Evolutionary conservation across 2,329 filamentous ascomycete species (phyloP).

Genomic region (Macrophomina phaseolina): DNA sequence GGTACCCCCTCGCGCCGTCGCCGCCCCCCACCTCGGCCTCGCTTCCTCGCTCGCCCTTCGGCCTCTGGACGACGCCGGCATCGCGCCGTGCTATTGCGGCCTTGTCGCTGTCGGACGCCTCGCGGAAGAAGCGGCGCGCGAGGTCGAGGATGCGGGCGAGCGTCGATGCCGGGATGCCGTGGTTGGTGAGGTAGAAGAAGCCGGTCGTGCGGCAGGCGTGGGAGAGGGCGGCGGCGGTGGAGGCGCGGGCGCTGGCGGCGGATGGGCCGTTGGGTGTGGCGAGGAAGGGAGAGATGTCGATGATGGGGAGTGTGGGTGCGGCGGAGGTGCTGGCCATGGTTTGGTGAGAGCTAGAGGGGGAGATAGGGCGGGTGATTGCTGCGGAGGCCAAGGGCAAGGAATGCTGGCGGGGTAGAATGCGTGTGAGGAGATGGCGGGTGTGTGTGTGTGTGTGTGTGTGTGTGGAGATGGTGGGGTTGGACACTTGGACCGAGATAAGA

Average conservation of each 20-base stretch:
- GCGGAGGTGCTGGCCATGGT: not conserved
- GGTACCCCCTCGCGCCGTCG: conserved; percentile 47
- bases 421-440: not conserved
- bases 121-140: conserved; percentile 43
- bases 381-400: no score
- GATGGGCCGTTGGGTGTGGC: conserved; percentile 26
- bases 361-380: no score
- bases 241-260: conserved; percentile 29
- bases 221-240: conserved; percentile 41
- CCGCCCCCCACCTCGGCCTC: conserved; percentile 24
- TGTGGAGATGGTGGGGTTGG: not conserved
- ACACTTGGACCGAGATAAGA: conserved; percentile 7
- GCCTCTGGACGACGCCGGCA: conserved; percentile 35
- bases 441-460: not conserved
- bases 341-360: not conserved
- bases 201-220: conserved; percentile 47
- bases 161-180: conserved; percentile 43
- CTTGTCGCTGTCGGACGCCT: conserved; percentile 38
- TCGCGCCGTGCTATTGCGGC: conserved; percentile 41
- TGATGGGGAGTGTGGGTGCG: conserved; percentile 42
- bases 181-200: conserved; percentile 52
- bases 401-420: not conserved
- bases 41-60: not conserved
- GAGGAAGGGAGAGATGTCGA: conserved; percentile 50
- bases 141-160: conserved; percentile 39